Evolutionary conservation across 2,329 filamentous ascomycete species (phyloP).

Genomic region (Mariannaea elegans): DNA sequence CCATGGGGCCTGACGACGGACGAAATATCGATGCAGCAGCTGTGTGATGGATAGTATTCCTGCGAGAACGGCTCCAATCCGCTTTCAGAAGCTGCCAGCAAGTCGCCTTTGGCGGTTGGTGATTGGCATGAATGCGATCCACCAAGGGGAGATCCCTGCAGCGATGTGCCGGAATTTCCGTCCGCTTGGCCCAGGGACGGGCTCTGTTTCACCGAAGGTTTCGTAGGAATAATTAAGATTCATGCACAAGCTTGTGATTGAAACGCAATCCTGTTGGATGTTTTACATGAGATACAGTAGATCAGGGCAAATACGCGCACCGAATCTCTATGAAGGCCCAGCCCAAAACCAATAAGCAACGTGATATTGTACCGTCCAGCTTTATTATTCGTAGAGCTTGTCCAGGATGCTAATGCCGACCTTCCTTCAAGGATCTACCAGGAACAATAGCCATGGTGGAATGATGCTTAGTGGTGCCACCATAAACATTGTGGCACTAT

Average conservation of each 20-base stretch:
- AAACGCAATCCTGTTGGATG: not conserved
- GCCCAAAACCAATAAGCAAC: too few relatives aligned
- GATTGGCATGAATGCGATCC: not conserved
- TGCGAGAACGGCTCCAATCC: not conserved
- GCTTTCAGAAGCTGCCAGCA: not conserved
- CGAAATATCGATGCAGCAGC: too few relatives aligned
- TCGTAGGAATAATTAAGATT: not conserved
- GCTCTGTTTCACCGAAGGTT: not conserved
- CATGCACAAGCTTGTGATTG: not conserved
- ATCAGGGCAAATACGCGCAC: not conserved
- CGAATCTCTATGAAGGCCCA: too few relatives aligned
- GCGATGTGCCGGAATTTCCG: not conserved
- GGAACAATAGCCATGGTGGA: too few relatives aligned
- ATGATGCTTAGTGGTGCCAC: too few relatives aligned
- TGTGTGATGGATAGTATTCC: not conserved
- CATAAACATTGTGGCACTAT: too few relatives aligned
- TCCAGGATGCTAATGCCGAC: too few relatives aligned
- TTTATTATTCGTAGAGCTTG: too few relatives aligned
- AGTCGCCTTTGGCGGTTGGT: not conserved
- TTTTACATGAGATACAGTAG: not conserved
- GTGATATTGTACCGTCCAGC: too few relatives aligned
- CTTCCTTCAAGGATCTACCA: too few relatives aligned
- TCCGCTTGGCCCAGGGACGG: not conserved
- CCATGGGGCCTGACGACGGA: too few relatives aligned
- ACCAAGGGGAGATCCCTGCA: not conserved